Conservation (phyloP, 148 eudicot species). For the Diospyros lotus region DNA sequence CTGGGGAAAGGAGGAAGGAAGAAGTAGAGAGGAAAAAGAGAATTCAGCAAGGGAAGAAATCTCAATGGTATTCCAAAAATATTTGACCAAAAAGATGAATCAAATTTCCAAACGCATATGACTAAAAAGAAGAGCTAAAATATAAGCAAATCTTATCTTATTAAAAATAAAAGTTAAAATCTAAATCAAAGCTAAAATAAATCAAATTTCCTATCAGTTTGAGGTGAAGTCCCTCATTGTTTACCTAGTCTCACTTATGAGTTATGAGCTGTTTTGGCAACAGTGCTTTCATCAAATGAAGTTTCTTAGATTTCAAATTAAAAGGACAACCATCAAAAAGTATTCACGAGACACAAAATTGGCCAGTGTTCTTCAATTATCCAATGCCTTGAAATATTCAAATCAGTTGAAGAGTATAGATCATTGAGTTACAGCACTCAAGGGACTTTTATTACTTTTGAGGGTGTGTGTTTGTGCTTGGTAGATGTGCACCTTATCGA, state of each 20-base stretch:
- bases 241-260: too few relatives aligned
- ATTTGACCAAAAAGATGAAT: too few relatives aligned
- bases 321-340: not conserved
- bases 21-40: too few relatives aligned
- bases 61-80: too few relatives aligned
- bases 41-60: too few relatives aligned
- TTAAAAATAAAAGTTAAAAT: too few relatives aligned
- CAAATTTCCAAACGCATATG: too few relatives aligned
- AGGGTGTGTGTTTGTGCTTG: not conserved
- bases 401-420: not conserved
- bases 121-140: too few relatives aligned
- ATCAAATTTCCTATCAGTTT: not conserved
- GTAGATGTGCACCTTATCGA: not conserved
- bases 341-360: not conserved
- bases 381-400: not conserved
- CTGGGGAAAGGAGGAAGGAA: too few relatives aligned
- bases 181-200: too few relatives aligned
- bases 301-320: not conserved
- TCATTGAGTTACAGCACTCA: not conserved
- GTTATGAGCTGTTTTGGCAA: constrained; percentile 1
- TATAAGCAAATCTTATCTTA: too few relatives aligned
- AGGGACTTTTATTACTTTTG: not conserved
- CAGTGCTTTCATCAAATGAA: not conserved
- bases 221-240: not conserved
- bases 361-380: not conserved